Evolutionary conservation across 441 rosid species (phyloP).

Genomic region (Capsella rubella): DNA sequence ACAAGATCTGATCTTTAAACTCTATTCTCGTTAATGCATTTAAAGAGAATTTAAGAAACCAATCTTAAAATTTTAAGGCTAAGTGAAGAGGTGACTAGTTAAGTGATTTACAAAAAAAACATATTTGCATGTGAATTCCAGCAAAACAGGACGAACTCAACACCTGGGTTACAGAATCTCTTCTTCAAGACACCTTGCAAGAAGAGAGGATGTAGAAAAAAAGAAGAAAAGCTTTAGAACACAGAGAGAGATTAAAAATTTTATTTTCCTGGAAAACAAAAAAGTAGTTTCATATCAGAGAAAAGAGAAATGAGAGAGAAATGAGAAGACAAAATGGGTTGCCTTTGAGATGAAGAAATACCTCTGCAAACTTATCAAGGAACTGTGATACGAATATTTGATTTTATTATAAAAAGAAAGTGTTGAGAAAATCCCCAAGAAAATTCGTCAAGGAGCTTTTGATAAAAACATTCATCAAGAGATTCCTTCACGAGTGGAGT

Average conservation of each 20-base stretch:
- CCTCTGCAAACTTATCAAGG: conserved; percentile 44
- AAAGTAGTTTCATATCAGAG: conserved; percentile 2
- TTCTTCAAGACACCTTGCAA: conserved; percentile 36
- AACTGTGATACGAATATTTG: conserved; percentile 38
- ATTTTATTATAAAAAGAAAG: conserved; percentile 21
- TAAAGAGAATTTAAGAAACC: conserved; percentile 14
- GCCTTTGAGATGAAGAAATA: conserved; percentile 47
- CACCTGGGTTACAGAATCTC: conserved; percentile 31
- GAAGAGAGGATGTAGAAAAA: conserved; percentile 15
- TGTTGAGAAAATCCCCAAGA: conserved; percentile 27
- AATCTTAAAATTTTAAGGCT: background rate
- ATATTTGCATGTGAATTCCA: conserved; percentile 41
- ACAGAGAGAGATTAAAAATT: background rate
- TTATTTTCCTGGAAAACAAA: conserved; percentile 4
- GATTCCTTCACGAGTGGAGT: conserved; percentile 40
- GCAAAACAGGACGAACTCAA: conserved; percentile 34
- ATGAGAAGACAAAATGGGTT: conserved; percentile 38
- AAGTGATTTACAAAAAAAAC: background rate
- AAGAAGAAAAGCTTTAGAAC: background rate
- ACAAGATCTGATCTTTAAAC: conserved; percentile 28
- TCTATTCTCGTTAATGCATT: conserved; percentile 20
- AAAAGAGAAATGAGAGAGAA: conserved; percentile 17
- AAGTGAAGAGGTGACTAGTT: background rate
- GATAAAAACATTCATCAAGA: conserved; percentile 20
- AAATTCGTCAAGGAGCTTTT: conserved; percentile 26